Evolutionary conservation across 768 basidiomycete genomes (phyloP).

Genomic region (Coprinellus micaceus): DNA sequence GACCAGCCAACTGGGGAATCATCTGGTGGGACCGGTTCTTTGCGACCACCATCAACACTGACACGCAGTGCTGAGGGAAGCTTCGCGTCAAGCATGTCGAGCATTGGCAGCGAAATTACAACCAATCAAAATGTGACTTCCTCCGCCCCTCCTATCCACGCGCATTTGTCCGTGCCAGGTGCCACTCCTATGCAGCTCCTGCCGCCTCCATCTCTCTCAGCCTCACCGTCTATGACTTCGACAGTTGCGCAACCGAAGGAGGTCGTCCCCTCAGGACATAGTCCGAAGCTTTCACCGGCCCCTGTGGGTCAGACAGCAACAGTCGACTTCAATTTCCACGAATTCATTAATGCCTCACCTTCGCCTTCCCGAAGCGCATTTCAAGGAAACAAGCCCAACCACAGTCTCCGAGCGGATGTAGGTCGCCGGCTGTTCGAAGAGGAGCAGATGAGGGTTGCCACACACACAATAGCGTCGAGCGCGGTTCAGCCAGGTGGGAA

Average conservation of each 20-base stretch:
- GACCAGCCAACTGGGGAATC: conserved; percentile 21
- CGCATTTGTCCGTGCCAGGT: conserved; percentile 1
- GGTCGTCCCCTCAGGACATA: not conserved
- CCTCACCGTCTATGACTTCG: conserved; percentile 7
- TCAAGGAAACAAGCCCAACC: conserved; percentile 35
- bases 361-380: conserved; percentile 43
- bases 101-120: conserved; percentile 33
- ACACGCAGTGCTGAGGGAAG: conserved; percentile 37
- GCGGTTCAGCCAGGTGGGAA: conserved; percentile 4
- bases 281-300: conserved; percentile 14
- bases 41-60: conserved; percentile 19
- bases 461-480: conserved; percentile 1
- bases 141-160: conserved; percentile 7
- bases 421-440: conserved; percentile 70
- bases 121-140: conserved; percentile 12
- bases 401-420: conserved; percentile 58
- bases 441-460: conserved; percentile 50
- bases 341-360: conserved; percentile 72
- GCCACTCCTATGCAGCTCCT: conserved; percentile 20
- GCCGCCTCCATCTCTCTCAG: conserved; percentile 15
- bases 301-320: conserved; percentile 23
- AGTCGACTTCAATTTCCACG: conserved; percentile 59
- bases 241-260: conserved; percentile 17
- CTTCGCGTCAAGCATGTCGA: conserved; percentile 42
- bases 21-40: conserved; percentile 17